phyloP scores from a whole-genome alignment of 306 rosid genomes.

The Glycyrrhiza uralensis region DNA sequence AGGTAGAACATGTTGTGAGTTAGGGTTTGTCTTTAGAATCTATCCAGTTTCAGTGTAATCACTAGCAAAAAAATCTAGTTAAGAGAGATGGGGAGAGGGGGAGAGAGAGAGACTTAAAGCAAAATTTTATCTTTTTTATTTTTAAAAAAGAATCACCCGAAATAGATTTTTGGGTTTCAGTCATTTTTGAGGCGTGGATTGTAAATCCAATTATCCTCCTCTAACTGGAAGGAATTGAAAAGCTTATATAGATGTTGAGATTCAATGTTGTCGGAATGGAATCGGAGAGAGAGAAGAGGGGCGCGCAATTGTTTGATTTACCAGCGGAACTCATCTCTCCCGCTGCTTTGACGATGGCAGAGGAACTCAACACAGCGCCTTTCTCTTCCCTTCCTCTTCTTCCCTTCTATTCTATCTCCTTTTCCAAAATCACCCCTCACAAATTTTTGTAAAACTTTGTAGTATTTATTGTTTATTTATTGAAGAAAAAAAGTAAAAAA shows the following conservation, averaged over 20 bases:
- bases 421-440: neutral
- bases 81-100: neutral
- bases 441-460: no score
- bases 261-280: neutral
- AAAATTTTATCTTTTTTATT: no score
- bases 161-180: neutral
- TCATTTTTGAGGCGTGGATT: neutral
- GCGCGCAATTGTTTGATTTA: neutral
- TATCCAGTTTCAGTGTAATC: neutral
- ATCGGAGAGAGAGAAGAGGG: neutral
- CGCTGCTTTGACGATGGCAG: neutral
- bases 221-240: neutral
- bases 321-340: conserved; percentile 15
- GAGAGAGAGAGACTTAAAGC: neutral
- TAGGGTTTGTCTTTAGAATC: conserved; percentile 6
- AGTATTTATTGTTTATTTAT: no score
- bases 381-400: neutral
- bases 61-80: neutral
- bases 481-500: no score
- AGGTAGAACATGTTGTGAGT: neutral
- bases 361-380: neutral
- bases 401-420: neutral
- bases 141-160: neutral
- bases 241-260: neutral
- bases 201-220: neutral